Conservation (phyloP, 1,139 yeast species). For the Nakaseomyces uthaithaninus region DNA sequence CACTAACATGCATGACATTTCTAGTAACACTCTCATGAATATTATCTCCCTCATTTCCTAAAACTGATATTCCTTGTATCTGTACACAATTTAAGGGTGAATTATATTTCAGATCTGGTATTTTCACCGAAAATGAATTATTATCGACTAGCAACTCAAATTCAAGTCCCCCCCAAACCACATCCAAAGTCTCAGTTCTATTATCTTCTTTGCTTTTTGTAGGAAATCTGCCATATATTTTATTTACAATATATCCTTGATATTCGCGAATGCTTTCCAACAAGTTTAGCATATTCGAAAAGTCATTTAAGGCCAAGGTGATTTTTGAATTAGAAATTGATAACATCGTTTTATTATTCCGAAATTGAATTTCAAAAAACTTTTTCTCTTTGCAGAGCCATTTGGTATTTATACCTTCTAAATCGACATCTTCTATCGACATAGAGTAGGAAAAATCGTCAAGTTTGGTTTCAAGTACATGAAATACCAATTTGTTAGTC, state of each 20-base stretch:
- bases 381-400: not conserved
- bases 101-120: not conserved
- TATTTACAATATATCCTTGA: not conserved
- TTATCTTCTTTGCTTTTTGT: not conserved
- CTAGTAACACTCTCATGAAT: not conserved
- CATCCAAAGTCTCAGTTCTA: not conserved
- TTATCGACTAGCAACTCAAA: not conserved
- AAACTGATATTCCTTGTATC: not conserved
- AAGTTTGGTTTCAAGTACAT: not conserved
- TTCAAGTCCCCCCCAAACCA: not conserved
- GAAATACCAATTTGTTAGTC: not conserved
- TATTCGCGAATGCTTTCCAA: not conserved
- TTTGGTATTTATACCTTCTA: not conserved
- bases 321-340: not conserved
- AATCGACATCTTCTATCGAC: not conserved
- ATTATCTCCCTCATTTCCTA: not conserved
- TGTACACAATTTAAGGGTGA: not conserved
- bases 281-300: not conserved
- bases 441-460: not conserved
- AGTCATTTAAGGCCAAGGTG: not conserved
- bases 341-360: not conserved
- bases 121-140: not conserved
- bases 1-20: not conserved
- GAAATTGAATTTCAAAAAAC: not conserved
- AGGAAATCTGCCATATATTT: conserved; percentile 1